Evolutionary conservation across 768 basidiomycete species (phyloP), one percentile per base, ranked within the genome.

Genomic region (Auricularia auricula-judae): DNA sequence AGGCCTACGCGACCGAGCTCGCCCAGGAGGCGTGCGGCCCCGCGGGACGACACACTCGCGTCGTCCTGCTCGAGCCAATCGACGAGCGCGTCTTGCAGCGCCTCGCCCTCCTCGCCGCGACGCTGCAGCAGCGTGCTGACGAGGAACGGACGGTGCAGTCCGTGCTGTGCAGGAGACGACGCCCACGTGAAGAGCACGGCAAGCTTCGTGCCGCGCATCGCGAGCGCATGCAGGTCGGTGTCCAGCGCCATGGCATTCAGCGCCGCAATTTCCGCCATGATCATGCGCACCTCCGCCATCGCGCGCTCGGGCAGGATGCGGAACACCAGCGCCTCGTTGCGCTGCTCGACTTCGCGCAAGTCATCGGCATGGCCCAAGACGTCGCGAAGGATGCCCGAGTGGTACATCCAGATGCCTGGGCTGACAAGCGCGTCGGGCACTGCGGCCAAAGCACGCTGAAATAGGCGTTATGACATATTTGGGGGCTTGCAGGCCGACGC

Each of bases 281-380:
- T 85, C 29, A 84, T 84, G 2, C 69, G 63, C 36, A 69, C 63
- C 8, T 63, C 58, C 16, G 60, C 66, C 14, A 65, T 66, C 14
- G 63, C 80, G 36, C 85, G 84, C 0, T 83, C 78, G 42, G 88
- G 86, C 8, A 87, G 79, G 67, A 83, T 84, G 53, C 80, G 80
- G 66, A 93, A 91, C 36, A 88, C 73, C 81, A 93, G 85, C 2
- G 88, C 88, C 65, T 93, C 89, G 65, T 93, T 94, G 64, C 93
- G 81, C 63, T 81, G 78, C 66, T 82, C 85, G 33, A 93, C 84
- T 69, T 89, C 88, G n/a, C 76, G 75, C 58, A 90, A 80, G 64
- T 86, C 84, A 61, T 84, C 82, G 3, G 79, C 75, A 51, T 80
- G 78, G 11, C 76, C 75, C 39, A 93, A 70, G 12, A 83, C 73